These are phyloP conservation scores for Chrysoporthe puriensis DNA, from an alignment of 2,329 filamentous ascomycete species.

Conservation along the genomic window DNA sequence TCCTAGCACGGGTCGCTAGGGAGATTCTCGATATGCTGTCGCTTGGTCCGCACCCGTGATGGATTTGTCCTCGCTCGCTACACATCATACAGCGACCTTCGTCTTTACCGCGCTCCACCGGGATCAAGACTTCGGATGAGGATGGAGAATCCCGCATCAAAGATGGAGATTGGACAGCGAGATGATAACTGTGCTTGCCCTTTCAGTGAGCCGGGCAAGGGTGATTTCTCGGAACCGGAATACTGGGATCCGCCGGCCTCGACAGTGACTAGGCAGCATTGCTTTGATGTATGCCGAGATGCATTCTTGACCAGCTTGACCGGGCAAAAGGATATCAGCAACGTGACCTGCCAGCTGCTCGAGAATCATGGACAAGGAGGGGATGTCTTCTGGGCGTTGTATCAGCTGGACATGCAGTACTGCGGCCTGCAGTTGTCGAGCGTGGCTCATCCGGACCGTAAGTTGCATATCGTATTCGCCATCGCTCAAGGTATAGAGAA, in stretches of 20 bases:
- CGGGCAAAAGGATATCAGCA: constrained; percentile 13
- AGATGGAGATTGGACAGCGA: constrained; percentile 16
- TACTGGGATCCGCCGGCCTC: constrained; percentile 10
- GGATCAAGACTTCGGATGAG: neutral
- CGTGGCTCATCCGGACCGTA: constrained; percentile 48
- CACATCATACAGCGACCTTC: constrained; percentile 4
- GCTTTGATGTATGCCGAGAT: constrained; percentile 15
- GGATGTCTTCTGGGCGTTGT: constrained; percentile 46
- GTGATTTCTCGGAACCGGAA: neutral
- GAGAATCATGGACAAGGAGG: constrained; percentile 16
- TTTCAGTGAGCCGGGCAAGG: constrained; percentile 19
- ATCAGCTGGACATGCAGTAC: constrained; percentile 55
- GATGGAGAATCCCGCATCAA: neutral
- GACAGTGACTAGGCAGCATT: constrained; percentile 3
- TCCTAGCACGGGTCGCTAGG: constrained; percentile 7
- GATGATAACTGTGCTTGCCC: constrained; percentile 23
- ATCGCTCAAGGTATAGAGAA: constrained; percentile 22
- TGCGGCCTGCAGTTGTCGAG: constrained; percentile 48
- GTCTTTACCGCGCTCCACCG: neutral
- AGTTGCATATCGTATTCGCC: constrained; percentile 33
- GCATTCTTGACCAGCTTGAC: constrained; percentile 20
- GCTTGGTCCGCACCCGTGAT: constrained; percentile 14
- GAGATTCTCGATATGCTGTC: constrained; percentile 12
- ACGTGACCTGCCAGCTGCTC: constrained; percentile 18
- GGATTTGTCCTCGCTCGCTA: constrained; percentile 18